Conservation (phyloP, 768 basidiomycete genomes). For the Xanthoconium purpureum region DNA sequence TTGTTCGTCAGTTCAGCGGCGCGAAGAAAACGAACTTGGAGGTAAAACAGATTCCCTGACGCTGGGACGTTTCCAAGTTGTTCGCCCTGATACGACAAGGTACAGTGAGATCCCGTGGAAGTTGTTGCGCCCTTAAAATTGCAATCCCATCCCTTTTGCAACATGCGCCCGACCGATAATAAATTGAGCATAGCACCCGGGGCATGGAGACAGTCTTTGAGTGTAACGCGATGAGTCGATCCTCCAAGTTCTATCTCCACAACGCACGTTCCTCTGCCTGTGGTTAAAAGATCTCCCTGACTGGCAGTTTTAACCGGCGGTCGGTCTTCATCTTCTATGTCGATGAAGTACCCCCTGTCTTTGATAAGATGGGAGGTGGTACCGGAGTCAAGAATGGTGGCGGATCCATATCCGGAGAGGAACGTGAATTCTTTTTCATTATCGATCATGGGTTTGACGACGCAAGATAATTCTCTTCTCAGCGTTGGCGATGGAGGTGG, state of each 20-base stretch:
- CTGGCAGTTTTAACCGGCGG: neutral
- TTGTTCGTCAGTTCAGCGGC: too few relatives aligned
- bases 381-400: neutral
- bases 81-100: neutral
- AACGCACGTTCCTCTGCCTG: neutral
- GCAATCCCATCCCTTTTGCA: neutral
- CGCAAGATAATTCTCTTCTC: neutral
- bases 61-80: neutral
- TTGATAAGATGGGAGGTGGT: neutral
- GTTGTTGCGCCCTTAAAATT: neutral
- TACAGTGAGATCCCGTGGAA: accelerated
- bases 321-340: neutral
- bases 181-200: neutral
- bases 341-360: neutral
- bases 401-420: too few relatives aligned
- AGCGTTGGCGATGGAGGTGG: too few relatives aligned
- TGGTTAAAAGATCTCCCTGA: accelerated
- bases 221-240: neutral
- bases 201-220: neutral
- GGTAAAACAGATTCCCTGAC: neutral
- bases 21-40: accelerated
- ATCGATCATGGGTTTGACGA: too few relatives aligned
- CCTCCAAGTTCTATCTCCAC: neutral
- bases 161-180: neutral
- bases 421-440: too few relatives aligned